Percentiles rank a stretch among this genome's conserved stretches.
Conservation (phyloP, 345 rosid genomes). For the Populus euphratica region DNA sequence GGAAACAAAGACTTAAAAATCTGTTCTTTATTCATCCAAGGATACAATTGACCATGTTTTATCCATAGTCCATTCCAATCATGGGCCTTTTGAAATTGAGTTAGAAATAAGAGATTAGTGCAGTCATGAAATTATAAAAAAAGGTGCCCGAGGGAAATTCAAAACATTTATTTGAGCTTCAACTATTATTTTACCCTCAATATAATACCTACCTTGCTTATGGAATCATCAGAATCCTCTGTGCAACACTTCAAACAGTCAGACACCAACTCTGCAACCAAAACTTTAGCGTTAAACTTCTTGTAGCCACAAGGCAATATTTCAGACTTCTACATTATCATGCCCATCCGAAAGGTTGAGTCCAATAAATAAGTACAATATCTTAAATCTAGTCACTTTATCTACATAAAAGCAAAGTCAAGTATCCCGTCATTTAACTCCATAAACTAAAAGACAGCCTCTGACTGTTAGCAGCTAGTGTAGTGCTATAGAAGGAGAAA, state of each 20-base stretch:
- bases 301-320: neutral
- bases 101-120: neutral
- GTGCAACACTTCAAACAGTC: constrained; percentile 95
- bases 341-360: neutral
- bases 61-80: neutral
- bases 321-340: neutral
- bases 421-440: neutral
- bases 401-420: neutral
- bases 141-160: neutral
- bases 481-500: neutral
- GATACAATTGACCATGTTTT: neutral
- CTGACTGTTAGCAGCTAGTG: neutral
- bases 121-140: neutral
- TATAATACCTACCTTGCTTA: constrained; percentile 58
- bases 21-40: neutral
- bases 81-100: neutral
- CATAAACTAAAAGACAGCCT: neutral
- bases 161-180: neutral
- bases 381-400: neutral
- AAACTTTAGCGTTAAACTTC: constrained; percentile 17
- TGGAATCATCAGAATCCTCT: constrained; percentile 87
- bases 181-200: neutral
- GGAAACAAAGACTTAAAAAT: neutral
- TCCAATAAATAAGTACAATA: neutral
- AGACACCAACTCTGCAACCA: constrained; percentile 75